Evolutionary conservation across 106 monocot species (phyloP), one percentile per base, ranked within the genome.

Genomic region (Alisma plantagoaquatica): DNA sequence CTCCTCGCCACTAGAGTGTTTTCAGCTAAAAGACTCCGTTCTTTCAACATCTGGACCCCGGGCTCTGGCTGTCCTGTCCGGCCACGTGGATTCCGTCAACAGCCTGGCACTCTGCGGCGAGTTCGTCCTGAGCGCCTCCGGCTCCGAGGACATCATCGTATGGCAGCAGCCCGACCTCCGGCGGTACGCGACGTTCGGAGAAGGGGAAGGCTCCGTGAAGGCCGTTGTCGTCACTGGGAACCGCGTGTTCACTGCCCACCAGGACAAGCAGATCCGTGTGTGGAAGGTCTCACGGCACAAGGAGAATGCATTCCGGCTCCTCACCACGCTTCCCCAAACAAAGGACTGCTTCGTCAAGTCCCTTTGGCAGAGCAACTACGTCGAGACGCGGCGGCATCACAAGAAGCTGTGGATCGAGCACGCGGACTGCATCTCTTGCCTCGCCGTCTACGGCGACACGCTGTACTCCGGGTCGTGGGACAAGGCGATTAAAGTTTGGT

Each of bases 381-480:
- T 86, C 22, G 64, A 74, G 54, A 79, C 73, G 1, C 67, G 78
- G 23, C 78, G 76, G 19, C 19, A 76, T 62, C 81, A 76, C 55
- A 51, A 55, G n/a, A 46, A 60, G 22, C 78, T 92, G 33, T 92
- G 91, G 91, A 85, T 92, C 56, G 73, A 86, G 65, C 92, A 92
- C 59, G 64, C 64, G 19, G 92, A 92, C 38, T 76, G 67, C 61
- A 86, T 92, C 54, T 86, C 86, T 6, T 85, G 82, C 68, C 78
- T 82, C 38, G 82, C 78, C 5, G 78, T 65, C 49, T 14, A 28
- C 46, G 31, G 18, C 29, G 79, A 66, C 28, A 1, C 68, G 12
- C 29, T 92, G 35, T 92, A 82, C 73, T 86, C 92, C 0, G 92
- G 79, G 0, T 92, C 92, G 0, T 92, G 86, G 92, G 92, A 86